These are phyloP conservation scores for Termitomyces sp. DNA, from an alignment of 1,284 basidiomycete genomes.

Conservation along the genomic window DNA sequence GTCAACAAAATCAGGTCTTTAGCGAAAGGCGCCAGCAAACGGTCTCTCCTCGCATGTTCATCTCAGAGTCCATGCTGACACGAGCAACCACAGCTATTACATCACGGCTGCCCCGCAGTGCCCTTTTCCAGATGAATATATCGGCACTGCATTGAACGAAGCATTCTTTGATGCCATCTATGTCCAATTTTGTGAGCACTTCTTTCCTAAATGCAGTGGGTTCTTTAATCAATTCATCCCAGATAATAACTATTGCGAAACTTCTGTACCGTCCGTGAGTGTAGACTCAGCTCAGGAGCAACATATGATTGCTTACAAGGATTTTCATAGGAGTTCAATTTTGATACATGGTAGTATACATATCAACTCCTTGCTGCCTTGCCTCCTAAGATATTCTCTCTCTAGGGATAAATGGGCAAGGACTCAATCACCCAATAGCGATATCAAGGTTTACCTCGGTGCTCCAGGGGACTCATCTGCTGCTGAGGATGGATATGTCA, in stretches of 20 bases:
- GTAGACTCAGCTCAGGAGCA: neutral
- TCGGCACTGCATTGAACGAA: constrained; percentile 46
- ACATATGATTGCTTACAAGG: neutral
- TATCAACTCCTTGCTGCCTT: neutral
- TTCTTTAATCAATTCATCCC: neutral
- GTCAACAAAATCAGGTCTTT: constrained; percentile 45
- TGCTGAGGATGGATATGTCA: constrained; percentile 48
- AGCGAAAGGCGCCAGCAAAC: constrained; percentile 42
- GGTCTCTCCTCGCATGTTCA: constrained; percentile 8
- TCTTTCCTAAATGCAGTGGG: neutral
- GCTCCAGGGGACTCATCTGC: constrained; percentile 46
- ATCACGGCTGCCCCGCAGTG: constrained; percentile 60
- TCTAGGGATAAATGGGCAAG: constrained; percentile 56
- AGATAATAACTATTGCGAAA: constrained; percentile 60
- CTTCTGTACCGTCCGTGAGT: constrained; percentile 38
- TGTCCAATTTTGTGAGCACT: constrained; percentile 38
- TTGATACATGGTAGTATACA: constrained; percentile 41
- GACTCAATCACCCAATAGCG: constrained; percentile 44
- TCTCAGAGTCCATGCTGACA: neutral
- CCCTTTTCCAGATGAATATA: constrained; percentile 52
- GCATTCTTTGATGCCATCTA: constrained; percentile 56
- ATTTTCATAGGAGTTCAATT: constrained; percentile 44
- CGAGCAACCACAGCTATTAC: constrained; percentile 40
- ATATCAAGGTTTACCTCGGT: constrained; percentile 60
- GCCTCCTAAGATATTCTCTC: neutral